Evolutionary conservation across 139 green algal genomes (phyloP), one percentile per base, ranked within the genome.

Genomic region (Zygnema circumcarinatum): DNA sequence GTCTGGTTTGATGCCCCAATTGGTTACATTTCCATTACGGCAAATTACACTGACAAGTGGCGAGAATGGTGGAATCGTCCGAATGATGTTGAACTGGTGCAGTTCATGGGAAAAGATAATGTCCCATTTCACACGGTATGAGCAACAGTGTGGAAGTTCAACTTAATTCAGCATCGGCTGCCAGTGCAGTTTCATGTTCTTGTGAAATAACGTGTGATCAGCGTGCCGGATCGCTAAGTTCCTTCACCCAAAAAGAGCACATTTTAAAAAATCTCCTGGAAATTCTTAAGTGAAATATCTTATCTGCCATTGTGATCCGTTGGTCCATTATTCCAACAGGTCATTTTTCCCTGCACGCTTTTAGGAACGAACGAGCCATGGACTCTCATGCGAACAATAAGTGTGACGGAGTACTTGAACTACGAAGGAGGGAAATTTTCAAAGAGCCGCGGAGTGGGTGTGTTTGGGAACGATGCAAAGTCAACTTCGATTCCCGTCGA

Each of bases 81-180:
- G 0, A 75, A 96, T 84, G 93, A 99, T 40, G 96, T 99, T 87
- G 96, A 99, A 92, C 91, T 98, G 84, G 96, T 98, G 29, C 96
- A 99, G 93, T 99, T 99, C 91, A 99, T 99, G 96, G 96, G 96
- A 88, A 99, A 99, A 92, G 96, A 99, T 94, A 99, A 99, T 87
- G 94, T 98, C 74, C 96, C 96, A 41, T 99, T 99, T 92, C 96
- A 99, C 92, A 99, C 96, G 36, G 95, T 99, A 38, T 82, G n/a
- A n/a, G n/a, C n/a, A n/a, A n/a, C n/a, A n/a, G n/a, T n/a, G n/a
- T n/a, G n/a, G n/a, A 69, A 29, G 33, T 85, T 25, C 38, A 21
- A 80, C 47, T 29, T 29, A 29, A 29, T 72, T 29, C 29, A 72
- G 56, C 29, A 29, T 72, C 29, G 56, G 56, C 29, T 72, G 29